Evolutionary conservation across 805 yeast species (phyloP).

Genomic region (Wickerhamiella parazyma): DNA sequence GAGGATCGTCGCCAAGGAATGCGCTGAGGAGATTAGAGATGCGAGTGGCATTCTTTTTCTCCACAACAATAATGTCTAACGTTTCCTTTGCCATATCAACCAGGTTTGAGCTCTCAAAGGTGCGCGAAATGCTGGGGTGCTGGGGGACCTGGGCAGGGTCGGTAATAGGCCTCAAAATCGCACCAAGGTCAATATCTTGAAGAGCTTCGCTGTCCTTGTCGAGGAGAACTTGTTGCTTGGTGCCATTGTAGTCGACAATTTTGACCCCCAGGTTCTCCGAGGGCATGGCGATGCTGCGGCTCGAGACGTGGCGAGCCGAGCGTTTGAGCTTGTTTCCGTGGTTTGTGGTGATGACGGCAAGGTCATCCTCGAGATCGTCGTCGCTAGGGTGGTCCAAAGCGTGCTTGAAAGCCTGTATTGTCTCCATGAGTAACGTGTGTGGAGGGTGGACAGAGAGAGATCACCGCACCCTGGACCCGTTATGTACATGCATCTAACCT

Average conservation of each 20-base stretch:
- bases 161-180: constrained; percentile 60
- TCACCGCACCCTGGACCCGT: too few species aligned
- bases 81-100: constrained; percentile 55
- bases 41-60: constrained; percentile 62
- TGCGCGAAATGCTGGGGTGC: constrained; percentile 54
- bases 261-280: constrained; percentile 20
- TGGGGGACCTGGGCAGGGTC: constrained; percentile 67
- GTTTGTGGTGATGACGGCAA: constrained; percentile 31
- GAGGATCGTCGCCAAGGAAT: constrained; percentile 78
- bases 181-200: constrained; percentile 35
- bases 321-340: constrained; percentile 46
- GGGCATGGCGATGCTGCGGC: constrained; percentile 28
- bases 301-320: constrained; percentile 35
- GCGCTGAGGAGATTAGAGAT: constrained; percentile 60
- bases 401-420: constrained; percentile 22
- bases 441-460: too few species aligned
- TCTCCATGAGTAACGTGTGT: neutral
- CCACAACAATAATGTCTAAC: constrained; percentile 64
- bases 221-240: constrained; percentile 21
- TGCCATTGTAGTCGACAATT: constrained; percentile 22
- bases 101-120: constrained; percentile 47
- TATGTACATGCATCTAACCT: neutral
- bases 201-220: constrained; percentile 9
- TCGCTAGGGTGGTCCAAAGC: constrained; percentile 21
- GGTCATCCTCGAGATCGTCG: constrained; percentile 21